A percentile compares a stretch with the other conserved stretches of the same genome.
These are phyloP conservation scores for Umbelopsis ramanniana DNA, from an alignment of 192 early-diverging fungal genomes.

Conservation along the genomic window DNA sequence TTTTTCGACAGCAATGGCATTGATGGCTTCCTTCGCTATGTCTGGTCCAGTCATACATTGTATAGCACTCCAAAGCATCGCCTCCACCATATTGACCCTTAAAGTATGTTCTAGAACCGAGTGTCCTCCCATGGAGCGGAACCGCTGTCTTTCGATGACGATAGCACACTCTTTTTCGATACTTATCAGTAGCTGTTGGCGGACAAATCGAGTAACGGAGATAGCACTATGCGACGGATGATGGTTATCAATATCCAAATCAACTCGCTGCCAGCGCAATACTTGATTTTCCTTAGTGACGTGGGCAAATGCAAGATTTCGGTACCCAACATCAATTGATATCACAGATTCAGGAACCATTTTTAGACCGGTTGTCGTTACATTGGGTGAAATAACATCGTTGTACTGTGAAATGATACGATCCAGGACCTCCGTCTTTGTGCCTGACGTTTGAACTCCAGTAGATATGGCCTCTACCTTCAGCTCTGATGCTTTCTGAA, in stretches of 20 bases:
- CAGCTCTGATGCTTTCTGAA: constrained; percentile 17
- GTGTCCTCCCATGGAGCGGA: constrained; percentile 37
- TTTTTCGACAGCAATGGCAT: constrained; percentile 22
- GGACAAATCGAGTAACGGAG: constrained; percentile 24
- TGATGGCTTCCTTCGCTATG: constrained; percentile 23
- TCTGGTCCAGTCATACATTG: constrained; percentile 12
- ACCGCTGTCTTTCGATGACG: constrained; percentile 49
- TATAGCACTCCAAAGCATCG: constrained; percentile 44
- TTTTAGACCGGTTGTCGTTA: background rate
- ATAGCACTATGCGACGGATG: constrained; percentile 23
- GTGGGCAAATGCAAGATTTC: constrained; percentile 55
- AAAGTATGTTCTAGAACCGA: constrained; percentile 44
- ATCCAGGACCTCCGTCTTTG: constrained; percentile 18
- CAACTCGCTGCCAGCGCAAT: constrained; percentile 44
- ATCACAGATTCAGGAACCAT: constrained; percentile 38
- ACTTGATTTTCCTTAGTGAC: constrained; percentile 39
- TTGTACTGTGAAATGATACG: constrained; percentile 15
- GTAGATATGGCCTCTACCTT: constrained; percentile 5
- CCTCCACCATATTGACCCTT: constrained; percentile 47
- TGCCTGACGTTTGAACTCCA: constrained; percentile 22
- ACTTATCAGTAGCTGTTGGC: constrained; percentile 3
- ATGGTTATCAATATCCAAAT: constrained; percentile 33
- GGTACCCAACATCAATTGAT: constrained; percentile 56
- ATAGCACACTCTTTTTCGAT: constrained; percentile 21
- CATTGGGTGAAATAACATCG: background rate